phyloP scores from a whole-genome alignment of 2,329 filamentous ascomycete genomes.

The Harringtonia aguacate region DNA sequence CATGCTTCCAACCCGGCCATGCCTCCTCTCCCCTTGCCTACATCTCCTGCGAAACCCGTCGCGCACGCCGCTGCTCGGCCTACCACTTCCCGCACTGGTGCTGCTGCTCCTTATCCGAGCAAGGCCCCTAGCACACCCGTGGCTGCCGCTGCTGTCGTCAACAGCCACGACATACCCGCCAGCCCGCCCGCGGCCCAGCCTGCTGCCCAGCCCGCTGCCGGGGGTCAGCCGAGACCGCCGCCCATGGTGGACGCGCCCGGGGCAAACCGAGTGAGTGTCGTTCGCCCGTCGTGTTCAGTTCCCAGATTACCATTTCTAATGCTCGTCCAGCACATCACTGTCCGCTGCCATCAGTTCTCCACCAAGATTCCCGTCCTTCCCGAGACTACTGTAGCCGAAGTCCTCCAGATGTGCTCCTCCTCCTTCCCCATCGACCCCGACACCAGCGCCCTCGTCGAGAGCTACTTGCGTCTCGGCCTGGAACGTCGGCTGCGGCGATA shows the following conservation, averaged over 20 bases:
- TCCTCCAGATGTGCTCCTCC: slow-evolving; percentile 57
- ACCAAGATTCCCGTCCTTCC: slow-evolving; percentile 62
- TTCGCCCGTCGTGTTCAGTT: slow-evolving; percentile 9
- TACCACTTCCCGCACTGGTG: too few relatives aligned
- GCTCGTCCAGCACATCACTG: slow-evolving; percentile 23
- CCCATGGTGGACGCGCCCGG: neutral
- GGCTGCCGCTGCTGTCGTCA: too few relatives aligned
- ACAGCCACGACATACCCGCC: too few relatives aligned
- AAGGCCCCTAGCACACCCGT: too few relatives aligned
- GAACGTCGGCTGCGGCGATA: slow-evolving; percentile 77
- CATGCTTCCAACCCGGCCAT: neutral
- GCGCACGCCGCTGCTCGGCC: too few relatives aligned
- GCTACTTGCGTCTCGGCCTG: slow-evolving; percentile 63
- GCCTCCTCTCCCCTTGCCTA: neutral
- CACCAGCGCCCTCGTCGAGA: slow-evolving; percentile 65
- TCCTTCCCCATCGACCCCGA: slow-evolving; percentile 53
- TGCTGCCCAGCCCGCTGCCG: too few relatives aligned
- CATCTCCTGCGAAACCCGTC: neutral
- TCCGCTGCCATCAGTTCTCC: slow-evolving; percentile 60
- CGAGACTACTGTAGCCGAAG: slow-evolving; percentile 63
- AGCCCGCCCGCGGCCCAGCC: too few relatives aligned
- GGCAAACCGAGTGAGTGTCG: too few relatives aligned
- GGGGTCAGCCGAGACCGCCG: neutral
- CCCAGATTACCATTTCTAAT: slow-evolving; percentile 7
- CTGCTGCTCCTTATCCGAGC: too few relatives aligned